A percentile compares a stretch with the other conserved stretches of the same genome.
phyloP scores from a whole-genome alignment of 176 grass and related monocot species.

The Eleusine indica region DNA sequence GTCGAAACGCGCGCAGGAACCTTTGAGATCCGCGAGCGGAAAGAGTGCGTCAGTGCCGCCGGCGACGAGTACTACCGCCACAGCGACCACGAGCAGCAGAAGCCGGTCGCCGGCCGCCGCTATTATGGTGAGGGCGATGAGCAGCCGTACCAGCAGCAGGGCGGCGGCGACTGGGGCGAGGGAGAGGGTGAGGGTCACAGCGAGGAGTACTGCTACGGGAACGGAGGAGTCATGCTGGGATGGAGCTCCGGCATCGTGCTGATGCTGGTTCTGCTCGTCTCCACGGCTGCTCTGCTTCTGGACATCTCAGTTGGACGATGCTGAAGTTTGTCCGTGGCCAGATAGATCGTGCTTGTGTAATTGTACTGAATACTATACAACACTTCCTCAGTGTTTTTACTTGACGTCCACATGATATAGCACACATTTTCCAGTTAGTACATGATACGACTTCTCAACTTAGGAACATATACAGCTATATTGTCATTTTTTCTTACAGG shows the following conservation, averaged over 20 bases:
- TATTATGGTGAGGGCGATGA: constrained; percentile 28
- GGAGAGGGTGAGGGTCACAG: neutral
- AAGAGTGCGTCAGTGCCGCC: constrained; percentile 20
- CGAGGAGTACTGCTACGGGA: constrained; percentile 42
- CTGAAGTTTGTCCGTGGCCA: neutral
- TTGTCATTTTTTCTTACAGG: no score
- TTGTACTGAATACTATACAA: no score
- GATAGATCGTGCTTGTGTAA: no score
- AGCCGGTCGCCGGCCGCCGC: constrained; percentile 2
- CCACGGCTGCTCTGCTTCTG: constrained; percentile 6
- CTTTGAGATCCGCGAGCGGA: constrained; percentile 45
- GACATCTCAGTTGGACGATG: neutral
- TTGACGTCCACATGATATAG: no score
- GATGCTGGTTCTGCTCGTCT: neutral
- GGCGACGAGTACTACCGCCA: constrained; percentile 21
- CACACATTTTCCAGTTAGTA: no score
- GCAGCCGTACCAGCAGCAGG: constrained; percentile 16
- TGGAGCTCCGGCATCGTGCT: neutral
- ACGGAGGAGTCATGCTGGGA: neutral
- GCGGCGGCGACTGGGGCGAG: neutral
- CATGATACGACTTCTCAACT: no score
- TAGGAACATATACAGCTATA: no score
- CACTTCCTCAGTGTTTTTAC: no score
- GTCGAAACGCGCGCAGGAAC: constrained; percentile 19
- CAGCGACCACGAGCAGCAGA: constrained; percentile 34